Conservation (phyloP, 2,329 filamentous ascomycete species). For the Colletotrichum nymphaeae region DNA sequence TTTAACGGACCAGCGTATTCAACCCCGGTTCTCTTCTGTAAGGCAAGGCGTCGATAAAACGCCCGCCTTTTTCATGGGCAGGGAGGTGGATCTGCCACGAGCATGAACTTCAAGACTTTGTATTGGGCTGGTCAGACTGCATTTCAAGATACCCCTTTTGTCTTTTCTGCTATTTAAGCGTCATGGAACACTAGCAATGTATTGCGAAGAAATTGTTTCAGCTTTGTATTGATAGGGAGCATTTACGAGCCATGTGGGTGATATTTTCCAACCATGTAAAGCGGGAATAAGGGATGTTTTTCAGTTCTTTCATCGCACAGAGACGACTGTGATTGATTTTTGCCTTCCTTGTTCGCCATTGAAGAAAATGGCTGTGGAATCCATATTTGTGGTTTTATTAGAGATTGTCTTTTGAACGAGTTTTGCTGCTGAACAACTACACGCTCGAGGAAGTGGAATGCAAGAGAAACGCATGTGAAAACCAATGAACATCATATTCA, state of each 20-base stretch:
- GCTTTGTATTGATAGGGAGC: not conserved
- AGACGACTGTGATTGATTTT: too few relatives aligned
- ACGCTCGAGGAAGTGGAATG: too few relatives aligned
- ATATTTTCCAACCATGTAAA: not conserved
- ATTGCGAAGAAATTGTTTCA: not conserved
- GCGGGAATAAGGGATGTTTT: not conserved
- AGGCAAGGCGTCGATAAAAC: not conserved
- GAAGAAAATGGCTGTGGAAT: too few relatives aligned
- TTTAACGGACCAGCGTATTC: not conserved
- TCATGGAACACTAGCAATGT: not conserved
- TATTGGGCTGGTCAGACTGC: not conserved
- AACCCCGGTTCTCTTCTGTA: not conserved
- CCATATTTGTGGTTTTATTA: too few relatives aligned
- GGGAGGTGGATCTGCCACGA: too few relatives aligned
- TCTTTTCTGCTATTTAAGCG: not conserved
- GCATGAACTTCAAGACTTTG: not conserved
- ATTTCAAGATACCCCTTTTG: conserved; percentile 17
- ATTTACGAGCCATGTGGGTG: not conserved
- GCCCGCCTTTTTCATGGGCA: not conserved
- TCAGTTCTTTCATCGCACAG: too few relatives aligned
- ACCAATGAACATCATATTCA: too few relatives aligned
- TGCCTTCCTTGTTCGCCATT: too few relatives aligned
- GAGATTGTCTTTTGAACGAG: too few relatives aligned
- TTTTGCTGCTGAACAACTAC: too few relatives aligned
- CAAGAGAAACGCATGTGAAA: too few relatives aligned